A percentile compares a stretch with the other conserved stretches of the same genome.
Conservation (phyloP, 805 yeast genomes). For the Starmerella apicola region DNA sequence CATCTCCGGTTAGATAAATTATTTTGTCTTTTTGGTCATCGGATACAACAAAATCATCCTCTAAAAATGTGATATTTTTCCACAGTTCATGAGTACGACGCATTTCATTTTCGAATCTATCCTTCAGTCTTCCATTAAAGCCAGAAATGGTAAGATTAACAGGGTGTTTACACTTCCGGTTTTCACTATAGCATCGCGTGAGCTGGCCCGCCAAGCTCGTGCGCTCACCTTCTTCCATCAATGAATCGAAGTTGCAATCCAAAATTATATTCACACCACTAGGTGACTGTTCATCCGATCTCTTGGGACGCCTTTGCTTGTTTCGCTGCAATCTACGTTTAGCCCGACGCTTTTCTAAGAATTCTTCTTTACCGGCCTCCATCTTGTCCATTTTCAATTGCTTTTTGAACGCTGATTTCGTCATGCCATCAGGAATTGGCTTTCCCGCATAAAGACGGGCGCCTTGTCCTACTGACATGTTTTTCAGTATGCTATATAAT, state of each 20-base stretch:
- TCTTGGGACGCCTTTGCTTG: conserved; percentile 10
- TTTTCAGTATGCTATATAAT: too few relatives aligned
- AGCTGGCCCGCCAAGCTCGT: conserved; percentile 69
- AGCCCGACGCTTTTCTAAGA: conserved; percentile 39
- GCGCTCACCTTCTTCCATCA: conserved; percentile 65
- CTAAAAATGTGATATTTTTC: conserved; percentile 47
- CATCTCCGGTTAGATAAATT: conserved; percentile 77
- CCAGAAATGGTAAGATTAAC: conserved; percentile 51
- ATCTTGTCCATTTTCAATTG: conserved; percentile 44
- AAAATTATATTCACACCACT: conserved; percentile 48
- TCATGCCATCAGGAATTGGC: conserved; percentile 70
- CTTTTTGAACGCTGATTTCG: conserved; percentile 75
- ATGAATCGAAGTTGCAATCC: conserved; percentile 84
- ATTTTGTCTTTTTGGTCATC: background rate
- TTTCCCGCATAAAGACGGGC: conserved; percentile 7
- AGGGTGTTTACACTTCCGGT: conserved; percentile 45
- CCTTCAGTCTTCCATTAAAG: conserved; percentile 51
- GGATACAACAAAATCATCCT: conserved; percentile 28
- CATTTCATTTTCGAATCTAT: conserved; percentile 55
- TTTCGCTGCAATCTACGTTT: conserved; percentile 32
- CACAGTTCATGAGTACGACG: conserved; percentile 48
- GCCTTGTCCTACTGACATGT: too few relatives aligned
- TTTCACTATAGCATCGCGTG: conserved; percentile 69
- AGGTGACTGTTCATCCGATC: conserved; percentile 11
- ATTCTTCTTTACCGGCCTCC: conserved; percentile 54